Conservation (phyloP, 179 eudicot species). For the Beta lomatogona region DNA sequence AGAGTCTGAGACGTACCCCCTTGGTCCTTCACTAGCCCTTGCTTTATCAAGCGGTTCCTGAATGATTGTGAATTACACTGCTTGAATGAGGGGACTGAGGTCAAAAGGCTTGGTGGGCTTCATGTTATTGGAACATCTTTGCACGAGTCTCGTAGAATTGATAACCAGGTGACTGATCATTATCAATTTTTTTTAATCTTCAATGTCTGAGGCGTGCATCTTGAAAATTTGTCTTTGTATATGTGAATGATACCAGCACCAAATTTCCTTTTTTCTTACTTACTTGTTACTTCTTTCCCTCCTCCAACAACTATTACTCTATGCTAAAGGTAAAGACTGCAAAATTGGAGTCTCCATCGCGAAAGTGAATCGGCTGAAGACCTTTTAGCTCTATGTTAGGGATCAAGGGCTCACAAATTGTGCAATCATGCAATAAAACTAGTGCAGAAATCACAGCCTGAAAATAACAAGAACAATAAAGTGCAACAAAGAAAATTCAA, state of each 20-base stretch:
- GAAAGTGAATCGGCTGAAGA: not conserved
- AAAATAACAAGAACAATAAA: too few relatives aligned
- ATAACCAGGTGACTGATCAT: constrained; percentile 71
- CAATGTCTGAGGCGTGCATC: not conserved
- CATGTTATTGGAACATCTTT: constrained; percentile 98
- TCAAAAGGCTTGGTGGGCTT: constrained; percentile 95
- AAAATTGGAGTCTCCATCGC: not conserved
- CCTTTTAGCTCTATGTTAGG: too few relatives aligned
- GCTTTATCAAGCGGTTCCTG: constrained; percentile 69
- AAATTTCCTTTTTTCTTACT: not conserved
- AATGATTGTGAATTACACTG: constrained; percentile 88
- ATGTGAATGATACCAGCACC: not conserved
- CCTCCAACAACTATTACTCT: not conserved
- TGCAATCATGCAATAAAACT: too few relatives aligned
- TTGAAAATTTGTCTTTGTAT: not conserved
- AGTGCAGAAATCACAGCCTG: too few relatives aligned
- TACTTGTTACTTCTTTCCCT: not conserved
- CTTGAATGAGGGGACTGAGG: constrained; percentile 84
- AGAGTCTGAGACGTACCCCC: constrained; percentile 81
- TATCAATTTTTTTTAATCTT: not conserved
- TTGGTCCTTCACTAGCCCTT: constrained; percentile 85
- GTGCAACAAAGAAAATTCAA: too few relatives aligned
- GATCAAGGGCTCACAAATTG: too few relatives aligned
- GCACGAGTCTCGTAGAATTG: constrained; percentile 98
- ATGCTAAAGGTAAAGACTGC: not conserved